Evolutionary conservation across 2,329 filamentous ascomycete genomes (phyloP).

Genomic region (Talaromyces piceae): DNA sequence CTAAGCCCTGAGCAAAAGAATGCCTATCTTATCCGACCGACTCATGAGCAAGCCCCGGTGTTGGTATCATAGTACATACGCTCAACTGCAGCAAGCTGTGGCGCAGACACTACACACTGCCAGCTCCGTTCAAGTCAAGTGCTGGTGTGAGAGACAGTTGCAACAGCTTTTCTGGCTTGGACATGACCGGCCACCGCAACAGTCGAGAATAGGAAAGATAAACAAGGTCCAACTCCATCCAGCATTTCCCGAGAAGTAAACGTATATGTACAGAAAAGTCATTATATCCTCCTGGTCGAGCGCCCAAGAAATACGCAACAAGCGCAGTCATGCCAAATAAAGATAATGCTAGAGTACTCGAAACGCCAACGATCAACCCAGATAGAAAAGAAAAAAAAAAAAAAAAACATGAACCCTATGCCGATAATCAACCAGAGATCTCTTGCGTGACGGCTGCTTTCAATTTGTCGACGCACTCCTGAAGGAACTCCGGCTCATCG

Average conservation of each 20-base stretch:
- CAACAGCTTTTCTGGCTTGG: not conserved
- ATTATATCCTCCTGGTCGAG: not conserved
- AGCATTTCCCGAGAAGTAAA: not conserved
- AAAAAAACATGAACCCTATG: not conserved
- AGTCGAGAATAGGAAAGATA: not conserved
- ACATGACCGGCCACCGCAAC: not conserved
- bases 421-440: not conserved
- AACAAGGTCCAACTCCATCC: not conserved
- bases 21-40: not conserved
- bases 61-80: too few relatives aligned
- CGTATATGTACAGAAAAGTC: not conserved
- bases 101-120: not conserved
- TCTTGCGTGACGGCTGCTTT: constrained; percentile 5
- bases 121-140: not conserved
- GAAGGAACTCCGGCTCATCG: constrained; percentile 10
- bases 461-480: constrained; percentile 13
- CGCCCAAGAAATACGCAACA: not conserved
- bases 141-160: not conserved
- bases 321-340: not conserved
- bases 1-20: not conserved
- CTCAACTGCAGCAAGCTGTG: not conserved
- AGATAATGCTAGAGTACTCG: not conserved
- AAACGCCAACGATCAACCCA: not conserved
- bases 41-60: not conserved
- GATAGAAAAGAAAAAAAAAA: not conserved